Evolutionary conservation across 2,329 filamentous ascomycete species (phyloP), one percentile per base, ranked within the genome.

Genomic region (Penicillium fuscoglaucum): DNA sequence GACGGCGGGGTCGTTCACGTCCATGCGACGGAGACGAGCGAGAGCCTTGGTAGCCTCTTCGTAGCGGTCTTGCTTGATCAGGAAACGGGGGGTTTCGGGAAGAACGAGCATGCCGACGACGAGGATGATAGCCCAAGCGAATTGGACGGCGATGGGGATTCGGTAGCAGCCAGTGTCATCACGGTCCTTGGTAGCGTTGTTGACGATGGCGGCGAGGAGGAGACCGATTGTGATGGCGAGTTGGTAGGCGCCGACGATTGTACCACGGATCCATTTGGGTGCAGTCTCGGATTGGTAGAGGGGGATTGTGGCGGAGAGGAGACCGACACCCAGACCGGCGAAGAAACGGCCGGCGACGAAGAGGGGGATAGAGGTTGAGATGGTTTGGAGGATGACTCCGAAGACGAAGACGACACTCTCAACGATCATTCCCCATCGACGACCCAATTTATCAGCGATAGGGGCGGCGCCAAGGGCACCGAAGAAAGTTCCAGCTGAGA

Each of bases 51-150:
- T 82, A 33, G 90, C 91, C 45, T 80, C 71, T 39, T 87, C 84
- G 50, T 90, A 80, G 57, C 84, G 80, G 59, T 88, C 88, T 71
- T 86, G 86, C 82, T 90, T 91, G 78, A 96, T 89, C 69, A 85
- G 90, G 82, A 87, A 95, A 66, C 91, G 88, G 37, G 91, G 91
- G 0, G 90, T 92, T 73, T 96, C 91, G 49, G 91, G 91, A 15
- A 96, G 86, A 68, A 90, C 75, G 62, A 91, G 75, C 51, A 95
- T 84, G 68, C 91, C 91, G 50, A 71, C 72, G 28, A 79, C 89
- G n/a, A 96, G 86, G 64, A 95, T 87, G 49, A 91, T 47, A 44
- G 89, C 90, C 87, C 90, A 96, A 54, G 85, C 76, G 76, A 92
- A 90, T 77, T 96, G 91, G 55, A 96, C 79, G 40, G 80, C 84